Evolutionary conservation across 495 filamentous ascomycete species (phyloP), one percentile per base, ranked within the genome.

Genomic region (Aspergillus cristatus): DNA sequence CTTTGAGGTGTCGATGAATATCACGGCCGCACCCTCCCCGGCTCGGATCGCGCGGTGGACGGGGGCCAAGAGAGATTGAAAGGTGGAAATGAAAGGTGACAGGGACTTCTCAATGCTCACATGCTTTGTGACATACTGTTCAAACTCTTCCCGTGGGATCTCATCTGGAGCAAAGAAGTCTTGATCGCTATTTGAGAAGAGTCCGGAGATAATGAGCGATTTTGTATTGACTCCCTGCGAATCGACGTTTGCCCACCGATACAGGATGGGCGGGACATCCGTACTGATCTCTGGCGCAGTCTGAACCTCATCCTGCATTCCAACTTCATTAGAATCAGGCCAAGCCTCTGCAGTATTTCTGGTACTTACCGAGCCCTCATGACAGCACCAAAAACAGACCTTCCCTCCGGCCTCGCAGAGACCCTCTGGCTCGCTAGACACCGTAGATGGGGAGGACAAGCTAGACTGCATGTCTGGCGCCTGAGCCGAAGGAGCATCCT

Each of bases 1-100:
- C 32, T 56, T 55, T 2, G 35, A 46, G 0, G 55, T 34, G 22
- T 68, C 59, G 24, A 68, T 57, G 0, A 68, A 45, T 0, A 43
- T 38, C 2, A 67, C 22, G 1, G 48, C 44, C 0, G 64, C 59
- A 0, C 44, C 51, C 15, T 54, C 45, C n/a, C 46, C n/a, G 2
- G 44, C 34, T 2, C 41, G 25, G 6, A 66, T n/a, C 0, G 48
- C 54, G 20, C 62, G 40, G 35, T 68, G 64, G 0, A 68, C 32
- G 1, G 64, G 62, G 1, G 54, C 34, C 1, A 66, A 36, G 3
- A 52, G 48, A 0, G 46, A 41, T 0, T 13, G 30, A 5, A 43
- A 57, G 0, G 55, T 52, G 0, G 64, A 68, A 6, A 68, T 63
- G 12, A 68, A 65, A 0, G 64, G 64, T 0, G 54, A 45, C 0